Conservation (phyloP, 495 filamentous ascomycete genomes). For the Poronia punctata region DNA sequence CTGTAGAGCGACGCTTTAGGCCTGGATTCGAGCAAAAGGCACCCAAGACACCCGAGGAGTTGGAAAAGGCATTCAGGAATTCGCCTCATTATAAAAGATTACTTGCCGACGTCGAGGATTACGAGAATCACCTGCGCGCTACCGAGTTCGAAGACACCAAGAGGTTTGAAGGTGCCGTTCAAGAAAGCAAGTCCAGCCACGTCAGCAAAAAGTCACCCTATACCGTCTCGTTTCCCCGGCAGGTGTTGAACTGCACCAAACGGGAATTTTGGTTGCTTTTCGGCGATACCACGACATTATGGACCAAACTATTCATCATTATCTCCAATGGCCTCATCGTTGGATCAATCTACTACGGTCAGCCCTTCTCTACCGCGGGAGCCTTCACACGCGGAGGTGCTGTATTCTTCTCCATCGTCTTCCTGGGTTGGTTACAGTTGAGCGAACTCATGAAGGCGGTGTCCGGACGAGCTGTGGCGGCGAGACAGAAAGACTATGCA, state of each 20-base stretch:
- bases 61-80: constrained; percentile 58
- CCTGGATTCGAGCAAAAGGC: constrained; percentile 57
- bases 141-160: constrained; percentile 57
- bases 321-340: constrained; percentile 68
- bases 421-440: constrained; percentile 71
- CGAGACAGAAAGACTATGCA: constrained; percentile 51
- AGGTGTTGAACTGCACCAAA: constrained; percentile 62
- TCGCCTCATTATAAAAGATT: constrained; percentile 44
- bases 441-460: constrained; percentile 63
- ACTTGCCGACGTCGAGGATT: constrained; percentile 42
- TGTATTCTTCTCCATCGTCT: constrained; percentile 64
- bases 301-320: constrained; percentile 74
- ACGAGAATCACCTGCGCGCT: constrained; percentile 32
- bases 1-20: constrained; percentile 55
- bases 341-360: constrained; percentile 63
- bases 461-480: constrained; percentile 15
- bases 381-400: constrained; percentile 64
- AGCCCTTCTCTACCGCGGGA: constrained; percentile 56
- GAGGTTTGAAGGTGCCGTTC: constrained; percentile 62
- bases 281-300: constrained; percentile 65
- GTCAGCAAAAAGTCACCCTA: constrained; percentile 64
- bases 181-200: constrained; percentile 58
- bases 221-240: constrained; percentile 61
- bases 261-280: constrained; percentile 72
- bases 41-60: constrained; percentile 68